Evolutionary conservation across 768 basidiomycete genomes (phyloP).

Genomic region (Amyloporia xantha): DNA sequence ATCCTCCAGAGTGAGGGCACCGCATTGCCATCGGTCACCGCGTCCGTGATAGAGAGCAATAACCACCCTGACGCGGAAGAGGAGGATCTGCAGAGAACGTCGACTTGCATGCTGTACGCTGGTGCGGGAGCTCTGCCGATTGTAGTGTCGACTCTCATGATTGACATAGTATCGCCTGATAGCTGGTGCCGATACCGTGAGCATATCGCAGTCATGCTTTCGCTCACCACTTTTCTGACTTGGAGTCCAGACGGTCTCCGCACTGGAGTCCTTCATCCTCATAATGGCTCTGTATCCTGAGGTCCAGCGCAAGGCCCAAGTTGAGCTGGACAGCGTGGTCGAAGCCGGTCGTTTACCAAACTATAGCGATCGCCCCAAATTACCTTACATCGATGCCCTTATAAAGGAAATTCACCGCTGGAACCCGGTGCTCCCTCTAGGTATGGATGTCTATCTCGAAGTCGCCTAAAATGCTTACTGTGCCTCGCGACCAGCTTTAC

Average conservation of each 20-base stretch:
- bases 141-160: no score
- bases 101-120: background rate
- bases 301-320: conserved; percentile 23
- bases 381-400: conserved; percentile 22
- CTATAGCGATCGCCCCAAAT: conserved; percentile 15
- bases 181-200: conserved; percentile 3
- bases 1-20: conserved; percentile 10
- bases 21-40: conserved; percentile 15
- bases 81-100: background rate
- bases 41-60: conserved; percentile 11
- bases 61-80: conserved; percentile 6
- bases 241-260: conserved; percentile 17
- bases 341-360: conserved; percentile 21
- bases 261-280: conserved; percentile 24
- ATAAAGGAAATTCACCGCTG: conserved; percentile 22
- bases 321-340: conserved; percentile 25
- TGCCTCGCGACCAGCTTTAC: conserved; percentile 8
- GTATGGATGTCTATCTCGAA: conserved; percentile 3
- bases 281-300: conserved; percentile 26
- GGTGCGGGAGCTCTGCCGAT: no score
- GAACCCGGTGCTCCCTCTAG: conserved; percentile 23
- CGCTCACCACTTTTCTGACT: background rate
- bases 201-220: background rate
- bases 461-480: background rate
- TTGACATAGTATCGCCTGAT: no score